Evolutionary conservation across 2,329 filamentous ascomycete genomes (phyloP), one percentile per base, ranked within the genome.

Genomic region (Cladorrhinum sp.): DNA sequence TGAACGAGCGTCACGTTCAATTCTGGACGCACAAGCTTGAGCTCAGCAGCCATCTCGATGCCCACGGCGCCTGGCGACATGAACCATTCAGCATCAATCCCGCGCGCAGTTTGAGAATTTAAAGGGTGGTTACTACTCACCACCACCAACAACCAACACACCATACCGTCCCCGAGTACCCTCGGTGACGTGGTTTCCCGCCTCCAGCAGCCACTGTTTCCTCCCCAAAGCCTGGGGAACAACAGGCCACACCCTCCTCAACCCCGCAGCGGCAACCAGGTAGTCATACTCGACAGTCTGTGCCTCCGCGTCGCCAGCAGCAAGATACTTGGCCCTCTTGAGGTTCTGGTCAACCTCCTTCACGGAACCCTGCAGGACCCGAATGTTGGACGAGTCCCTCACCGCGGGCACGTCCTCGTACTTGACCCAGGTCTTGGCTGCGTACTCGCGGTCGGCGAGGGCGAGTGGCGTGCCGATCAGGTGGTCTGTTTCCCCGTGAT

Each of bases 21-120:
- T 10, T 82, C 69, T 0, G 91, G 89, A 63, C 87, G 81, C 23
- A 86, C 77, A 51, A 83, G 73, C 74, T 92, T 93, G 58, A 93
- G 77, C 75, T 95, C 90, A 1, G 88, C 86, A 0, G 91, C 89
- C 81, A 94, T 92, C 72, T 94, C 90, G 58, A 93, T 86, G 8
- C 91, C 91, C 1, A 93, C 90, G 6, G 90, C 91, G 55, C 89
- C 82, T 84, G 60, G n/a, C n/a, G n/a, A n/a, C n/a, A n/a, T 20
- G 3, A 7, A 20, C 4, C n/a, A 18, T 46, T n/a, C 36, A 42
- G 36, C 36, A 42, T 42, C 10, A n/a, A n/a, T n/a, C n/a, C n/a
- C n/a, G n/a, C n/a, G n/a, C n/a, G n/a, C n/a, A n/a, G n/a, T n/a
- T n/a, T n/a, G n/a, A n/a, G n/a, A n/a, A n/a, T 42, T 42, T 42